A percentile compares a stretch with the other conserved stretches of the same genome.
Conservation (phyloP, 2,329 filamentous ascomycete species). For the Ophiognomonia clavigignenti-juglandacearum region DNA sequence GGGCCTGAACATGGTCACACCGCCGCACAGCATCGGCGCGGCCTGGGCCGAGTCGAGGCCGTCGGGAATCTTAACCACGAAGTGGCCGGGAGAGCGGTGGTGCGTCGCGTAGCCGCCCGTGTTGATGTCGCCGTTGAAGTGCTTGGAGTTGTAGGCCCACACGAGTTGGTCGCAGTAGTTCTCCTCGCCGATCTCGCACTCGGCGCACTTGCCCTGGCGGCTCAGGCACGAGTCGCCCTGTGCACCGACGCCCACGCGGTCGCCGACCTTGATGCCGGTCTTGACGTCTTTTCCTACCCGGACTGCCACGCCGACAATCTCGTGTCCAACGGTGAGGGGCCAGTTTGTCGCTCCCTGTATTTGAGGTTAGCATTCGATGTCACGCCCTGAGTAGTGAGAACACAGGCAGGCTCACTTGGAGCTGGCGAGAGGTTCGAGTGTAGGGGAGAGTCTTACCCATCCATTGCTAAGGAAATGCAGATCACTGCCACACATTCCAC, state of each 20-base stretch:
- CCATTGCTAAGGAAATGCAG: conserved; percentile 54
- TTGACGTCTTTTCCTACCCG: conserved; percentile 45
- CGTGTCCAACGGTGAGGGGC: conserved; percentile 56
- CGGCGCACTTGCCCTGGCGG: conserved; percentile 29
- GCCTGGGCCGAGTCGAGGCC: conserved; percentile 32
- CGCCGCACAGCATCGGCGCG: conserved; percentile 64
- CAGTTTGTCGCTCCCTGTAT: conserved; percentile 16
- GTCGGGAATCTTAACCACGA: conserved; percentile 41
- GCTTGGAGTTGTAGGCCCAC: conserved; percentile 46
- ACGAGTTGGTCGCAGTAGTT: conserved; percentile 37
- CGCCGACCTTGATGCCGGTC: conserved; percentile 49
- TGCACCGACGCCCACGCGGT: conserved; percentile 60
- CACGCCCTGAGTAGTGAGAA: too few species aligned
- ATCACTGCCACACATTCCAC: conserved; percentile 61
- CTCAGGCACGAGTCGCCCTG: conserved; percentile 51
- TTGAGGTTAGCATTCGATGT: not conserved
- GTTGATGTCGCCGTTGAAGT: conserved; percentile 46
- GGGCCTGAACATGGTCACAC: conserved; percentile 61
- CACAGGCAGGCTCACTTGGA: too few species aligned
- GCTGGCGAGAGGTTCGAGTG: too few species aligned
- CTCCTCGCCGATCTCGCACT: conserved; percentile 35
- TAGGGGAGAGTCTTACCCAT: conserved; percentile 38
- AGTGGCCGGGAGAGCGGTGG: conserved; percentile 32
- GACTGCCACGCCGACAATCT: conserved; percentile 57
- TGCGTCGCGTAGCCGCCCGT: conserved; percentile 48